Base-by-base conservation (phyloP, 164 flowering plant genomes). In the Sextonia rubra region DNA sequence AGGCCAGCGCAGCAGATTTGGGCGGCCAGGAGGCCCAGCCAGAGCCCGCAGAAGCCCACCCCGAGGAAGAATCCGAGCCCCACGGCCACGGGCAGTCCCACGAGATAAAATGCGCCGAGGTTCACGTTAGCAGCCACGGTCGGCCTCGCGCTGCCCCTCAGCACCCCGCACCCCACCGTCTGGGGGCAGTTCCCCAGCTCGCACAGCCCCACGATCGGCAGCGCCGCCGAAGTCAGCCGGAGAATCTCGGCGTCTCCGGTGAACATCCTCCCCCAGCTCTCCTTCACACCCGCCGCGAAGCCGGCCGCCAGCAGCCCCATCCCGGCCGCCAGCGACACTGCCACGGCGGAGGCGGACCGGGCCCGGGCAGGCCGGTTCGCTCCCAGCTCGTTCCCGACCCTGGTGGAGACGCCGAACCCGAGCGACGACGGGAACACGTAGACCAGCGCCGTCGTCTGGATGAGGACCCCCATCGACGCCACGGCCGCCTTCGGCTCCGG, bases 141-240 rank as follows among this genome's bases (percentile, higher is more conserved):
- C 15, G 97, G 98, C 68, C 97, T 81, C 0, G 97, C 98, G 2
- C 80, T 86, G 1, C 98, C 98, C 37, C 98, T 73, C 22, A 94
- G 75, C 4, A 94, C 97, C 48, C 98, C 97, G 68, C 98, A 94
- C 1, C 92, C 95, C 8, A 89, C 92, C 49, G 98, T 94, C 77
- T 94, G 98, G 7, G 98, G 97, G 60, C 93, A 92, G 86, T 94
- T 94, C 2, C 97, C 97, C 15, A 94, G 91, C 86, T 92, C 98
- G 80, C 98, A 94, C 37, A 94, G 77, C 67, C 98, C 98, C 2
- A 92, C 71, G 55, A 92, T 88, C 14, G 98, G 98, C 55, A 94
- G 74, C 0, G 92, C 98, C 0, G 85, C 82, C 0, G 95, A 75
- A 11, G 97, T 91, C 60, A 94, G 73, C 80, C 84, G 84, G 18